A percentile compares a stretch with the other conserved stretches of the same genome.
These are phyloP conservation scores for Gastrolobium villosum DNA, from an alignment of 306 rosid species.

Conservation along the genomic window DNA sequence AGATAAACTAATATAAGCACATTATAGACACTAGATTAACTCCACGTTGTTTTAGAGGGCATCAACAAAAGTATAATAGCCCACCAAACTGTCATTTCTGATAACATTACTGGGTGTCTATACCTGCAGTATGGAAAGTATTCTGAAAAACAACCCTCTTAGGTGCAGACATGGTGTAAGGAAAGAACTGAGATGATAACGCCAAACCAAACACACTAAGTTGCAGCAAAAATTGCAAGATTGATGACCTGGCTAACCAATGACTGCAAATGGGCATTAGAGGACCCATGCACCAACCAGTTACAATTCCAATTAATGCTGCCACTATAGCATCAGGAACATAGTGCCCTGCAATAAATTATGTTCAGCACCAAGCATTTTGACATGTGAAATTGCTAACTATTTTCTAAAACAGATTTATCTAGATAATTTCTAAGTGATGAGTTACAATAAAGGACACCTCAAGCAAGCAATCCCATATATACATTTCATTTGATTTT, in stretches of 20 bases:
- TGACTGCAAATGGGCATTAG: slow-evolving; percentile 80
- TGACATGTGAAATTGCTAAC: slow-evolving; percentile 16
- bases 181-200: slow-evolving; percentile 90
- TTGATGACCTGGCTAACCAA: slow-evolving; percentile 87
- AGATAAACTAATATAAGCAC: background rate
- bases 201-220: slow-evolving; percentile 80
- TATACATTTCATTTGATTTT: slow-evolving; percentile 30
- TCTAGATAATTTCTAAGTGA: slow-evolving; percentile 22
- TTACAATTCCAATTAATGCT: slow-evolving; percentile 73
- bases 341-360: slow-evolving; percentile 69
- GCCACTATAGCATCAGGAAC: slow-evolving; percentile 85
- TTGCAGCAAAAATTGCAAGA: slow-evolving; percentile 82
- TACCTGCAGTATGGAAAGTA: slow-evolving; percentile 82
- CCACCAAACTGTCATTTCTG: slow-evolving; percentile 38
- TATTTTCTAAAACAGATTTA: slow-evolving; percentile 8
- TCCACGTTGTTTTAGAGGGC: background rate
- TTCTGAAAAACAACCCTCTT: slow-evolving; percentile 91
- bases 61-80: slow-evolving; percentile 28
- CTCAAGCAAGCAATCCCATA: slow-evolving; percentile 28
- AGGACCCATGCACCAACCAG: slow-evolving; percentile 90
- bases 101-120: slow-evolving; percentile 38
- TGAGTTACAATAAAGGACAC: slow-evolving; percentile 29
- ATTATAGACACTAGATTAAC: slow-evolving; percentile 30
- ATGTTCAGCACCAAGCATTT: slow-evolving; percentile 41
- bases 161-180: slow-evolving; percentile 85